Conservation (phyloP, 305 asterid species). For the Stenogyne calaminthoides region DNA sequence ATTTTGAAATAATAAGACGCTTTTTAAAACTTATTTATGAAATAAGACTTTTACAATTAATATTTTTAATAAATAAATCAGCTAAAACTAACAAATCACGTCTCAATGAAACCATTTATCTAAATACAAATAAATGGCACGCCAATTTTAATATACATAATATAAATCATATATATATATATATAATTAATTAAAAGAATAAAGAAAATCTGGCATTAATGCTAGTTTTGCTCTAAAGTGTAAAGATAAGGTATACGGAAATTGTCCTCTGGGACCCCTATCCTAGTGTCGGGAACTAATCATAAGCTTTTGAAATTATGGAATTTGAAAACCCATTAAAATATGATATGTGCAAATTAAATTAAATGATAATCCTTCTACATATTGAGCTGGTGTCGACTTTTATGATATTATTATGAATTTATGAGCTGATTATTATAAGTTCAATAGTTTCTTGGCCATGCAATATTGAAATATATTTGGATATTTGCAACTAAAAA, state of each 20-base stretch:
- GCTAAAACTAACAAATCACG: no score
- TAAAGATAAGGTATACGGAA: constrained; percentile 37
- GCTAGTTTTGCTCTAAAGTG: constrained; percentile 12
- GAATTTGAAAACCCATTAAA: neutral
- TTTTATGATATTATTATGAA: neutral
- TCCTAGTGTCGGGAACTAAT: constrained; percentile 25
- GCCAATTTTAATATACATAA: no score
- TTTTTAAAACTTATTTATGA: no score
- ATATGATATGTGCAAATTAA: neutral
- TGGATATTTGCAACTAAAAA: neutral
- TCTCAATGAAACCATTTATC: no score
- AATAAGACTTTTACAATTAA: no score
- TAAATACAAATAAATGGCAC: no score
- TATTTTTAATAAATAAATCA: no score
- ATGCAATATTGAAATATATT: neutral
- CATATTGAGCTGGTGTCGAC: neutral
- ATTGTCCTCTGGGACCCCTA: constrained; percentile 38
- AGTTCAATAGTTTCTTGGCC: neutral
- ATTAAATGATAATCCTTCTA: neutral
- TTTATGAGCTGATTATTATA: neutral
- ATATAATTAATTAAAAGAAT: no score
- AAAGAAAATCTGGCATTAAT: constrained; percentile 7
- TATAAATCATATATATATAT: no score
- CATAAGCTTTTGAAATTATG: constrained; percentile 19
- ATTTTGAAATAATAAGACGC: no score